These are phyloP conservation scores for Saturnispora serradocipensis DNA, from an alignment of 805 yeast species.

Conservation along the genomic window DNA sequence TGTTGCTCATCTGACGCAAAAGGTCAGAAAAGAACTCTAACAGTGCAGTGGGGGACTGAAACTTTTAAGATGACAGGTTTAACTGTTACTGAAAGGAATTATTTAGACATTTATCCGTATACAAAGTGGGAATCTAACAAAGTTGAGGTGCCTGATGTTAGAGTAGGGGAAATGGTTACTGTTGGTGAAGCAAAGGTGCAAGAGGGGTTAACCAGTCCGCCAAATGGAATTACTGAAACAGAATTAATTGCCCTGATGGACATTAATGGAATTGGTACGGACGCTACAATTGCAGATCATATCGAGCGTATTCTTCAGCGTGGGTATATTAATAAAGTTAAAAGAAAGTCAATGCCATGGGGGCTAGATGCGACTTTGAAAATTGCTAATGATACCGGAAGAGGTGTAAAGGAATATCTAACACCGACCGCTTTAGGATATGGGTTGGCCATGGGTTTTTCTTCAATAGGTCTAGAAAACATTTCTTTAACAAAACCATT, in stretches of 20 bases:
- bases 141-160: constrained; percentile 51
- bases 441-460: constrained; percentile 83
- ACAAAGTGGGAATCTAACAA: constrained; percentile 65
- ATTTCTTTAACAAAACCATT: constrained; percentile 81
- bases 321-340: constrained; percentile 48
- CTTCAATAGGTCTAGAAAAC: constrained; percentile 61
- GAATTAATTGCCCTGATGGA: constrained; percentile 93
- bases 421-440: constrained; percentile 79
- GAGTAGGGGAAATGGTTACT: constrained; percentile 45
- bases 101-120: constrained; percentile 72
- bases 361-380: not conserved
- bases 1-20: constrained; percentile 87
- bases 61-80: constrained; percentile 65
- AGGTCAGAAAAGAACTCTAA: constrained; percentile 58
- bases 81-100: constrained; percentile 64
- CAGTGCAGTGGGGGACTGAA: constrained; percentile 73
- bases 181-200: constrained; percentile 49
- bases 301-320: constrained; percentile 69
- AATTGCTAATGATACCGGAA: constrained; percentile 27
- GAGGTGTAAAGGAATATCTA: constrained; percentile 34
- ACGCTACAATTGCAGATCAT: constrained; percentile 98
- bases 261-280: constrained; percentile 95
- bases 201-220: constrained; percentile 75
- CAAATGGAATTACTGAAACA: constrained; percentile 78
- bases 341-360: constrained; percentile 9